A percentile compares a stretch with the other conserved stretches of the same genome.
phyloP scores from a whole-genome alignment of 352 stramenopile genomes.

The Phytopythium montanum region DNA sequence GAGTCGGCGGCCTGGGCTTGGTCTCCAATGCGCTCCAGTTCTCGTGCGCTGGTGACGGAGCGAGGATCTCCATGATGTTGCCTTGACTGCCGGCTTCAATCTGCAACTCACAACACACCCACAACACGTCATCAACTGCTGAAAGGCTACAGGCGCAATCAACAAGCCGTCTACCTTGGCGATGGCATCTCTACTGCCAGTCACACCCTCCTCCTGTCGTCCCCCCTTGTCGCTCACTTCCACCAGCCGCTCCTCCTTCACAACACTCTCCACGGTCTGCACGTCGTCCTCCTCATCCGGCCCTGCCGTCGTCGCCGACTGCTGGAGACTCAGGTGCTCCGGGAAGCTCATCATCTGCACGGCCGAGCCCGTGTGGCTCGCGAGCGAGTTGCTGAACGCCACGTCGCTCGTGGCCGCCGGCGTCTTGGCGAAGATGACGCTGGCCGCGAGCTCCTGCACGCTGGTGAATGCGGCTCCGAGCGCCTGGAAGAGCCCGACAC shows the following conservation, averaged over 20 bases:
- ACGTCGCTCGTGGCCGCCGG: conserved; percentile 47
- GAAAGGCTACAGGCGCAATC: not conserved
- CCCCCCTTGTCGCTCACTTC: not conserved
- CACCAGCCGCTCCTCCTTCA: conserved; percentile 2
- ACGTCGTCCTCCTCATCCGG: not conserved
- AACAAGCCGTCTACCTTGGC: not conserved
- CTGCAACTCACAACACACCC: not conserved
- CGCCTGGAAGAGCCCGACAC: conserved; percentile 54
- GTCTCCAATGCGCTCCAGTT: too few relatives aligned
- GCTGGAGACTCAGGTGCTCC: conserved; percentile 56
- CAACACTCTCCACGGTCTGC: not conserved
- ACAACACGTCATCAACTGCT: not conserved
- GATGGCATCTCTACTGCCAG: not conserved
- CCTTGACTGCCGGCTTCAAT: not conserved
- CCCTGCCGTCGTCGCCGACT: conserved; percentile 4
- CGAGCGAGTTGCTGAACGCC: conserved; percentile 65
- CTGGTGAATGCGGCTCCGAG: conserved; percentile 68
- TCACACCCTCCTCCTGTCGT: not conserved
- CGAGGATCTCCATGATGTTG: conserved; percentile 24
- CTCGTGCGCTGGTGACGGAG: not conserved
- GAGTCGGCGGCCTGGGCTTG: not conserved
- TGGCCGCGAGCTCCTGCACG: conserved; percentile 76
- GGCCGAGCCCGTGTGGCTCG: conserved; percentile 44
- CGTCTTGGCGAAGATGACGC: conserved; percentile 78
- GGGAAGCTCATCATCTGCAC: conserved; percentile 59